Base-by-base conservation (phyloP, 345 rosid species). In the Sisymbrium altissimum region DNA sequence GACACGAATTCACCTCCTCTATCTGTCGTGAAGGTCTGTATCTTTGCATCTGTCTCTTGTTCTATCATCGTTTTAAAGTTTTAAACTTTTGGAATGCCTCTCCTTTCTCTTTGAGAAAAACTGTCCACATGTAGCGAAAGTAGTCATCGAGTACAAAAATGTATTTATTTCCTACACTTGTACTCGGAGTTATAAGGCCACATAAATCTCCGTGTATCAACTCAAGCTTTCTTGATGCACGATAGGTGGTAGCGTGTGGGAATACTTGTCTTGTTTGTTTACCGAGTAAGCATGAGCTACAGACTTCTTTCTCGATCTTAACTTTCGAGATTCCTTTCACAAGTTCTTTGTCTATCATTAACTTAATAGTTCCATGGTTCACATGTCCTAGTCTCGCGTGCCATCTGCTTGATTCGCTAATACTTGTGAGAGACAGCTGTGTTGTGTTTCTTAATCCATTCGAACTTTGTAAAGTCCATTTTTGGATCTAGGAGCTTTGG, bases 241-340 rank as follows among this genome's bases (percentile, higher is more conserved):
- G 25, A 3, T 7, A 45, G 0, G 3, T 0, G 0, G 52, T 45
- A 17, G 4, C 52, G 3, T 45, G 8, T 0, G 52, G 52, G 7
- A 45, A 45, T 0, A 1, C 2, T 2, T 17, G 52, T 17, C 52
- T 2, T 0, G 4, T 7, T 0, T 45, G 52, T 5, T 45, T 45
- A 0, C 23, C 52, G 0, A 45, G 3, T 1, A 17, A 4, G 4
- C 52, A 45, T 1, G 23, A 45, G 0, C 10, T 4, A 8, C 52
- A 17, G 0, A 7, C 5, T 17, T 17, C 11, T 0, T 17, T 17
- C 5, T 17, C 10, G 1, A 17, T n/a, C 3, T 0, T 0, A 2
- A 45, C 3, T 0, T 8, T 7, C 0, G 23, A 7, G n/a, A 45
- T 2, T 3, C 52, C 23, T 0, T 0, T 2, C 0, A 45, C 11